Base-by-base conservation (phyloP, 75 land plant genomes). In the Isoetes taiwanensis region DNA sequence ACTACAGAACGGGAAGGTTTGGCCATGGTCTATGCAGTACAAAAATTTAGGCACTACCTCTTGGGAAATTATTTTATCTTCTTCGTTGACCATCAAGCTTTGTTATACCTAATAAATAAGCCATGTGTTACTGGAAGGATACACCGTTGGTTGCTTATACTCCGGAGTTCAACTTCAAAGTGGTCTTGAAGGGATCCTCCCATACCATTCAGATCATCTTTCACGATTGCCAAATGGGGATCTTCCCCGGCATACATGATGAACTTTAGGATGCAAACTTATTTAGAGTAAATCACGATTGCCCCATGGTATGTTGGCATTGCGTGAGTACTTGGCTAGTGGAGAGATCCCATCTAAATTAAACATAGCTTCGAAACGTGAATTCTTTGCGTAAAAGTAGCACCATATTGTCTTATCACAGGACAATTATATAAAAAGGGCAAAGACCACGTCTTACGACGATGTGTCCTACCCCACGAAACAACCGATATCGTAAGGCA, bases 381-480 rank as follows among this genome's bases (percentile, higher is more conserved):
- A n/a, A n/a, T n/a, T n/a, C n/a, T n/a, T n/a, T n/a, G n/a, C n/a
- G n/a, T n/a, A n/a, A n/a, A n/a, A n/a, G n/a, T n/a, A n/a, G n/a
- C n/a, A n/a, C n/a, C n/a, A n/a, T n/a, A n/a, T n/a, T n/a, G n/a
- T n/a, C n/a, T n/a, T n/a, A n/a, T n/a, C n/a, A n/a, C n/a, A n/a
- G 24, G 0, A 34, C n/a, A 0, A n/a, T 4, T 26, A 8, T 61
- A 43, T 61, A 8, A n/a, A n/a, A 61, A 43, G 29, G 63, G 54
- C 20, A 27, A 28, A 10, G 63, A 61, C 19, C 40, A 30, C 0
- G 16, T 52, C 8, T 32, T 43, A 1, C 32, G 56, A 29, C 1
- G 64, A 19, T 62, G 64, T 28, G 19, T 62, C 12, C 2, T 33
- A 19, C 1, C 1, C 17, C 34, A 20, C n/a, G 63, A 61, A 24